Evolutionary conservation across 1,284 basidiomycete species (phyloP).

Genomic region (Rhodotorula mucilaginosa): DNA sequence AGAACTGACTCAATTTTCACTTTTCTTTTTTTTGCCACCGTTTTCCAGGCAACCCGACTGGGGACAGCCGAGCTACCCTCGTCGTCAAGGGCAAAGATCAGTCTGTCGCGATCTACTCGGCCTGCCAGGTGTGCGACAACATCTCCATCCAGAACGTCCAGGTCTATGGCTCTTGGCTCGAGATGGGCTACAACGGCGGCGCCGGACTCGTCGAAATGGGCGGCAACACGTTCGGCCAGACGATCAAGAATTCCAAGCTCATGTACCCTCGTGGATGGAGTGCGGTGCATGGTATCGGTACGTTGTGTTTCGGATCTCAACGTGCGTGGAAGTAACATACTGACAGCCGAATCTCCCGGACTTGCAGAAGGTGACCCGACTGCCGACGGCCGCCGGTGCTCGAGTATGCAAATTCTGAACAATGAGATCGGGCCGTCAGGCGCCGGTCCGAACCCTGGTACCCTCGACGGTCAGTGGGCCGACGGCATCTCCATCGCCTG

Average conservation of each 20-base stretch:
- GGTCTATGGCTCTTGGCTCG: slow-evolving; percentile 49
- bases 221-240: slow-evolving; percentile 46
- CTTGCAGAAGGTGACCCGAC: slow-evolving; percentile 20
- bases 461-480: slow-evolving; percentile 46
- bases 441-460: slow-evolving; percentile 14
- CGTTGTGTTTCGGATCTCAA: background rate
- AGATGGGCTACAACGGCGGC: slow-evolving; percentile 44
- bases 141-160: slow-evolving; percentile 42
- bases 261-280: slow-evolving; percentile 44
- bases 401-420: slow-evolving; percentile 35
- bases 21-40: background rate
- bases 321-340: background rate
- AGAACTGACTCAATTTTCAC: background rate
- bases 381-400: slow-evolving; percentile 36
- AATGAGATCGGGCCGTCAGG: slow-evolving; percentile 44
- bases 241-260: slow-evolving; percentile 35
- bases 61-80: slow-evolving; percentile 51
- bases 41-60: slow-evolving; percentile 50
- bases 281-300: slow-evolving; percentile 40
- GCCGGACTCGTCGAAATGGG: slow-evolving; percentile 50
- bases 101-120: slow-evolving; percentile 43
- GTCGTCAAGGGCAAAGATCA: slow-evolving; percentile 46
- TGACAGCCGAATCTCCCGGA: background rate
- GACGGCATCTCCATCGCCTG: slow-evolving; percentile 81
- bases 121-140: slow-evolving; percentile 41